Base-by-base conservation (phyloP, 2,329 filamentous ascomycete species). In the Clonostachys sp. region DNA sequence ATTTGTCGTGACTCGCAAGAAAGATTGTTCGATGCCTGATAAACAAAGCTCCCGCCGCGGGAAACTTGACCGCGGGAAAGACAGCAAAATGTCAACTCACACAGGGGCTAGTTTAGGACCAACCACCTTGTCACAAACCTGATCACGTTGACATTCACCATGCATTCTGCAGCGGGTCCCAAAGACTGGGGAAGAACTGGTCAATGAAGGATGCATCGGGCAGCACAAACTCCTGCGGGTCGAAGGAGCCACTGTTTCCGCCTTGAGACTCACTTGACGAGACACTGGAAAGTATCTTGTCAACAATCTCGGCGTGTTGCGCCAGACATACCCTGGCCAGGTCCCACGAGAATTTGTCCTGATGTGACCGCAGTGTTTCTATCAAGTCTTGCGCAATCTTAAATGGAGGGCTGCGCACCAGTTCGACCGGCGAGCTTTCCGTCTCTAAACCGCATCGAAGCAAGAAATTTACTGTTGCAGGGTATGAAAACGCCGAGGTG, bases 271-370 rank as follows among this genome's bases (percentile, higher is more conserved):
- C 58, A 20, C 59, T 52, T 6, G 55, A 52, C 12, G 56, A 55
- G 5, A 52, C 56, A 38, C 63, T 59, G 6, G 58, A 56, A 10
- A 66, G 50, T 4, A 74, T 57, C 53, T 69, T 76, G 33, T 77
- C 70, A 0, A 78, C 61, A 12, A 77, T 56, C 12, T 76, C 73
- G 6, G 63, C 59, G 50, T 76, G 71, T 43, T 77, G 71, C 0
- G 66, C 63, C 2, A 80, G 57, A 49, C 75, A 78, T 5, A 74
- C 64, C 43, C 78, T 74, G 0, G 66, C 75, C 2, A 80, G 57
- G 49, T 80, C 75, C 76, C 77, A 80, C 0, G 54, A 60, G 41
- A 58, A 60, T 6, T 61, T 56, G 16, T 69, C 60, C 3, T 65
- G 66, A 41, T 76, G 71, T 0, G 53, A 50, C 12, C 61, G 63